phyloP scores from a whole-genome alignment of 148 eudicot species.

The Fallopia convolvulus region DNA sequence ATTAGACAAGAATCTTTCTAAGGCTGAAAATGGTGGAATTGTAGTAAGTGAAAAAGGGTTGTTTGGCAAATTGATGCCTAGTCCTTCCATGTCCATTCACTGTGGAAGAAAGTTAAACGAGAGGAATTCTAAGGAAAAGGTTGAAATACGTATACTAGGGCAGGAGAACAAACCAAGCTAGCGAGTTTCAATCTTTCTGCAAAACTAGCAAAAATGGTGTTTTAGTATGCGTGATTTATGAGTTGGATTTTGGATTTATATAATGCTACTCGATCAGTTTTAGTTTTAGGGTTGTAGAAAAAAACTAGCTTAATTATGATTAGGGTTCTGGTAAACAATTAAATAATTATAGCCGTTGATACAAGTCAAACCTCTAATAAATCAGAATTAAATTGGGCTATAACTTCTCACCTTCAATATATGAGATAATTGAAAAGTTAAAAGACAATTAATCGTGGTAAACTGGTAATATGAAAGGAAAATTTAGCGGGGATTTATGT shows the following conservation, averaged over 20 bases:
- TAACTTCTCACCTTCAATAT: neutral
- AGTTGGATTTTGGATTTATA: neutral
- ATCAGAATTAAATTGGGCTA: neutral
- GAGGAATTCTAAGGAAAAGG: no score
- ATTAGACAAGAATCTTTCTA: neutral
- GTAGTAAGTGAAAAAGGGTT: neutral
- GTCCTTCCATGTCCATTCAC: neutral
- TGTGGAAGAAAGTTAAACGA: no score
- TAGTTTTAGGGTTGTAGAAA: neutral
- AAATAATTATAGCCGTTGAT: neutral
- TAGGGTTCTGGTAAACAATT: neutral
- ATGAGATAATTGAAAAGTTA: no score
- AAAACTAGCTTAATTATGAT: neutral
- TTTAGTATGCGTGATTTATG: neutral
- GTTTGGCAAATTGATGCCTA: neutral
- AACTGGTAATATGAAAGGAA: neutral
- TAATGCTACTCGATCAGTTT: no score
- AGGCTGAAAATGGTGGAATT: neutral
- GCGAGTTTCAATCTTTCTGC: neutral
- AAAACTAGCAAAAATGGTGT: neutral
- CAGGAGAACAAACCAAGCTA: no score
- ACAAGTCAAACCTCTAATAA: neutral
- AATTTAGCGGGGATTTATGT: neutral
- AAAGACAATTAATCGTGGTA: no score
- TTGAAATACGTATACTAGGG: no score